These are phyloP conservation scores for Oryza longistaminata DNA, from an alignment of 176 grass and related monocot species.

Conservation along the genomic window DNA sequence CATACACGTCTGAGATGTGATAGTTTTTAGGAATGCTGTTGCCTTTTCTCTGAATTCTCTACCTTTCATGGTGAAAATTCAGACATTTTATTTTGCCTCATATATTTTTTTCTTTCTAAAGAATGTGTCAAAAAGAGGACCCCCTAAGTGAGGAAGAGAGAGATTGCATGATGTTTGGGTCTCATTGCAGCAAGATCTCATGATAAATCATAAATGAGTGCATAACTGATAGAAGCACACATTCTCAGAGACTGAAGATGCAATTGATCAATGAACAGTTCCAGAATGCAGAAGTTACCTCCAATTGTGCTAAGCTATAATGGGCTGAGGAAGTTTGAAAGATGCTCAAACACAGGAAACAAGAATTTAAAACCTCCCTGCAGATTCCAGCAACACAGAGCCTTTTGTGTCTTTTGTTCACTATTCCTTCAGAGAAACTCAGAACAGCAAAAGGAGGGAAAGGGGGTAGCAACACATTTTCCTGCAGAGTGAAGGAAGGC, in stretches of 20 bases:
- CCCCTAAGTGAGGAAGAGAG: not conserved
- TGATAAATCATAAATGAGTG: not conserved
- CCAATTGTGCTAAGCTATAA: not conserved
- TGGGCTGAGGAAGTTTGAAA: not conserved
- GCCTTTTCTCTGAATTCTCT: not conserved
- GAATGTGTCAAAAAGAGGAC: not conserved
- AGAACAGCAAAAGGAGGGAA: not conserved
- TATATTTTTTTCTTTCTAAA: not conserved
- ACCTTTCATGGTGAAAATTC: not conserved
- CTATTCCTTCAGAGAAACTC: not conserved
- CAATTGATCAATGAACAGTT: not conserved
- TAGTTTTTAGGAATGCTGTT: not conserved
- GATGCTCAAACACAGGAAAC: slow-evolving; percentile 20
- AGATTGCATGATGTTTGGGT: not conserved
- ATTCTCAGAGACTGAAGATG: not conserved
- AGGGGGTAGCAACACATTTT: slow-evolving; percentile 14
- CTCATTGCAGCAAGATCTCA: slow-evolving; percentile 2
- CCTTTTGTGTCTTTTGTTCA: slow-evolving; percentile 20
- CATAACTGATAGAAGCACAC: not conserved
- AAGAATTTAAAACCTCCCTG: not conserved
- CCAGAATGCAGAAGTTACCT: not conserved
- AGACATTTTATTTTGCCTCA: not conserved
- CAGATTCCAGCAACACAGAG: slow-evolving; percentile 1
- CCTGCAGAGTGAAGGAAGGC: slow-evolving; percentile 40
- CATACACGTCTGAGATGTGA: slow-evolving; percentile 3